phyloP scores from a whole-genome alignment of 495 filamentous ascomycete species.

The Cladorrhinum samala region DNA sequence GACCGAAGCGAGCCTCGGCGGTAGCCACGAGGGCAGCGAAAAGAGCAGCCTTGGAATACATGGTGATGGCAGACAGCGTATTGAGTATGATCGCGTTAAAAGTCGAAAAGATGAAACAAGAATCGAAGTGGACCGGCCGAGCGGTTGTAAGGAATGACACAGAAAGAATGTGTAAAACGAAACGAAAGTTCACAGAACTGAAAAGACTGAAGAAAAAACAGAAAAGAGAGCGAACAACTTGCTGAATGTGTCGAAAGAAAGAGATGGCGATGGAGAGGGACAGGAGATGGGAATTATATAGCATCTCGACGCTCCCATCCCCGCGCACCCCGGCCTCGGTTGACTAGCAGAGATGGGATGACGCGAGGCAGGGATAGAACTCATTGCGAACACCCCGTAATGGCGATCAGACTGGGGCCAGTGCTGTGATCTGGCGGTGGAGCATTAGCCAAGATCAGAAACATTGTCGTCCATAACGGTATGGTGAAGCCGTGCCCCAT shows the following conservation, averaged over 20 bases:
- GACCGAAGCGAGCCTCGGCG: slow-evolving; percentile 50
- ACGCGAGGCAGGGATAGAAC: slow-evolving; percentile 12
- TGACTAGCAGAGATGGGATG: slow-evolving; percentile 15
- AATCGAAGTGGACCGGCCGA: slow-evolving; percentile 33
- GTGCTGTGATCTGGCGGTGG: slow-evolving; percentile 9
- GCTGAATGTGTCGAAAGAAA: slow-evolving; percentile 37
- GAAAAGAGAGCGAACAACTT: slow-evolving; percentile 24
- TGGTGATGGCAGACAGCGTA: slow-evolving; percentile 23
- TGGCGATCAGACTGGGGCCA: slow-evolving; percentile 30
- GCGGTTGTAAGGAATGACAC: slow-evolving; percentile 31
- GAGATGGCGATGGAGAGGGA: background rate
- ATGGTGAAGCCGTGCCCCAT: slow-evolving; percentile 2
- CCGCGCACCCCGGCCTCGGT: slow-evolving; percentile 8
- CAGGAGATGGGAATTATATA: slow-evolving; percentile 25
- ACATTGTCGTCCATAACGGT: slow-evolving; percentile 3
- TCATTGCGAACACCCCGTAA: slow-evolving; percentile 21
- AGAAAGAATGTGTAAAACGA: slow-evolving; percentile 36
- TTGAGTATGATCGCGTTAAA: slow-evolving; percentile 17
- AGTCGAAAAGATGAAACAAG: slow-evolving; percentile 21
- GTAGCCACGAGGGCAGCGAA: slow-evolving; percentile 39
- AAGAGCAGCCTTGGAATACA: slow-evolving; percentile 41
- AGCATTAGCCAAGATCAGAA: slow-evolving; percentile 14
- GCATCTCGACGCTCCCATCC: background rate
- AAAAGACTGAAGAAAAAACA: slow-evolving; percentile 29
- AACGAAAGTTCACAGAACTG: slow-evolving; percentile 46